Conservation (phyloP, 78 protist genomes). For the Corallochytrium limacisporum region DNA sequence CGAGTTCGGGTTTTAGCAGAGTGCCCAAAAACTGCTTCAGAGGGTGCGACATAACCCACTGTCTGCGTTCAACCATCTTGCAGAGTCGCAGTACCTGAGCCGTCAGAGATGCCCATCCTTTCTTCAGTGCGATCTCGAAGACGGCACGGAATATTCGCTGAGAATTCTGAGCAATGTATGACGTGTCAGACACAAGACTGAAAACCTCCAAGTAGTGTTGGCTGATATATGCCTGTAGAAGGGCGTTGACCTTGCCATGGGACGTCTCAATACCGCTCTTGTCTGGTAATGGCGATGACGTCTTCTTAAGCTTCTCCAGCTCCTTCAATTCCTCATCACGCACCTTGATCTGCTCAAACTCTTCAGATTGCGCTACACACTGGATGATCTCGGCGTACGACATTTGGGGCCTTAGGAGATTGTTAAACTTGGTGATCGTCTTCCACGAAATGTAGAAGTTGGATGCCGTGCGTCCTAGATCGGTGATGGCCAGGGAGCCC, state of each 20-base stretch:
- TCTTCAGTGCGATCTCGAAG: slow-evolving; percentile 70
- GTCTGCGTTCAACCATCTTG: slow-evolving; percentile 62
- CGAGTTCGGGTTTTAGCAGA: neutral
- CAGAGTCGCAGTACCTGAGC: slow-evolving; percentile 46
- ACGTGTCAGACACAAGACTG: slow-evolving; percentile 61
- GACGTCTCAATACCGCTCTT: neutral
- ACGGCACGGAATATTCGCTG: slow-evolving; percentile 77
- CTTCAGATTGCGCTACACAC: slow-evolving; percentile 47
- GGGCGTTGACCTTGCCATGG: slow-evolving; percentile 46
- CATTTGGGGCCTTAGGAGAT: slow-evolving; percentile 11
- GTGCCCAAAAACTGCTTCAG: slow-evolving; percentile 1
- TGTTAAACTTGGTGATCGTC: slow-evolving; percentile 59
- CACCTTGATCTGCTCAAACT: slow-evolving; percentile 69
- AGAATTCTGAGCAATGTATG: slow-evolving; percentile 67
- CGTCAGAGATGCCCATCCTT: neutral
- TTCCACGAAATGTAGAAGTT: slow-evolving; percentile 77
- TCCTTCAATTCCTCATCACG: slow-evolving; percentile 81
- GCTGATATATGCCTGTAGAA: slow-evolving; percentile 76
- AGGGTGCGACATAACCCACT: slow-evolving; percentile 44
- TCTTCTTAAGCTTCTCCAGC: slow-evolving; percentile 23
- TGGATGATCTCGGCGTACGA: slow-evolving; percentile 54
- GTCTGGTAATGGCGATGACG: neutral
- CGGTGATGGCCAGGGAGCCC: slow-evolving; percentile 43
- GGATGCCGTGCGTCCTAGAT: slow-evolving; percentile 60
- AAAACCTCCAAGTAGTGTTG: slow-evolving; percentile 31